These are phyloP conservation scores for Fraxinus ornus DNA, from an alignment of 305 asterid species.

Conservation along the genomic window DNA sequence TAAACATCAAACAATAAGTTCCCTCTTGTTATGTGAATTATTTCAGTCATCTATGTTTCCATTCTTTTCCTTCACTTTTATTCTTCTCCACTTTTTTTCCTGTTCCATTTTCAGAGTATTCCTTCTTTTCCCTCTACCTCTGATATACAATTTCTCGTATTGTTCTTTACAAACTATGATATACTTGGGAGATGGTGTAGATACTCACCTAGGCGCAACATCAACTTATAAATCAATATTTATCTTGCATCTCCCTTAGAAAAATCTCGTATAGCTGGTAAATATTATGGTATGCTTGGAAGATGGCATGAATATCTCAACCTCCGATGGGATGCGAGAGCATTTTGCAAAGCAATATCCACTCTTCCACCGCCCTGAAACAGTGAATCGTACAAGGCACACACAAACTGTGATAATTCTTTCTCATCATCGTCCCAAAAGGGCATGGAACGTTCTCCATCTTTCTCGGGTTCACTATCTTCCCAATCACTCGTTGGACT, in stretches of 20 bases:
- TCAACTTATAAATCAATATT: slow-evolving; percentile 21
- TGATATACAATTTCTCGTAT: slow-evolving; percentile 25
- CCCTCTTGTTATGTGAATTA: background rate
- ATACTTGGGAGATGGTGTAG: slow-evolving; percentile 38
- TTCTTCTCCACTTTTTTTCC: slow-evolving; percentile 14
- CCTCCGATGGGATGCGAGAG: slow-evolving; percentile 63
- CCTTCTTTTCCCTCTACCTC: background rate
- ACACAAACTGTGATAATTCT: slow-evolving; percentile 71
- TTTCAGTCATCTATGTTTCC: background rate
- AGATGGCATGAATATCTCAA: slow-evolving; percentile 72
- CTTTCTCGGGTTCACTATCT: slow-evolving; percentile 75
- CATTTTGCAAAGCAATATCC: slow-evolving; percentile 57
- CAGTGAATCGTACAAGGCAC: slow-evolving; percentile 65
- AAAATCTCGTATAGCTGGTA: background rate
- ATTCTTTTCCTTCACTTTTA: background rate
- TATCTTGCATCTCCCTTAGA: background rate
- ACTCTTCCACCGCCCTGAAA: slow-evolving; percentile 72
- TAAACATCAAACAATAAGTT: background rate
- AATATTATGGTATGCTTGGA: slow-evolving; percentile 36
- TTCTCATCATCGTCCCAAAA: slow-evolving; percentile 95
- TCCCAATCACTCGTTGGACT: slow-evolving; percentile 96
- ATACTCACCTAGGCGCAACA: slow-evolving; percentile 42
- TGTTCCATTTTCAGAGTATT: background rate
- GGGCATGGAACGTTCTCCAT: slow-evolving; percentile 55
- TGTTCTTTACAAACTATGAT: slow-evolving; percentile 32